These are phyloP conservation scores for Leccinum boreale DNA, from an alignment of 768 basidiomycete genomes.

Conservation along the genomic window DNA sequence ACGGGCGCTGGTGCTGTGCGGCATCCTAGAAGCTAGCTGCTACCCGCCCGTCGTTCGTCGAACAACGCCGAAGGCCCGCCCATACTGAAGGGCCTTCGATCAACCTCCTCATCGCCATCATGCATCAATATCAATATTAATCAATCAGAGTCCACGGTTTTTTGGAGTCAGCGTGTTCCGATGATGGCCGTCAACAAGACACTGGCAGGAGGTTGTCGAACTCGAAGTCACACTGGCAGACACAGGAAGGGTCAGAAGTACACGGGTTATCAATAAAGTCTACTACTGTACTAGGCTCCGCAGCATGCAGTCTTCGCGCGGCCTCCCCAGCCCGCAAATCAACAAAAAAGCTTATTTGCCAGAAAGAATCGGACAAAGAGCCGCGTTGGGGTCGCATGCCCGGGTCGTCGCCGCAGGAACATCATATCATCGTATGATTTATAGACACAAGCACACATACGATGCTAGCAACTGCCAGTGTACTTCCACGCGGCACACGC, in stretches of 20 bases:
- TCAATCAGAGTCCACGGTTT: neutral
- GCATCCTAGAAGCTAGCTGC: neutral
- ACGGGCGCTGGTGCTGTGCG: neutral
- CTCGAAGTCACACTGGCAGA: neutral
- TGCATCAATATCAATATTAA: neutral
- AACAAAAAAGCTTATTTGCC: neutral
- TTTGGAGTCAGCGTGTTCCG: neutral
- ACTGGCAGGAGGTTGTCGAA: neutral
- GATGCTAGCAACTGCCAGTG: neutral
- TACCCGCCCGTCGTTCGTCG: neutral
- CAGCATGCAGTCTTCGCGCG: neutral
- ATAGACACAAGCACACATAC: neutral
- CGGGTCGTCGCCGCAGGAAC: neutral
- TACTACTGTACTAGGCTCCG: neutral
- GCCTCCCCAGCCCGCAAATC: neutral
- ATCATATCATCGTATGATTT: neutral
- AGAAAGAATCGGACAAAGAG: neutral
- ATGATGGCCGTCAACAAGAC: neutral
- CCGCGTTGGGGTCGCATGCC: neutral
- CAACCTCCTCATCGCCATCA: neutral
- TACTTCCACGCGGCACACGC: neutral
- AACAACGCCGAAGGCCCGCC: neutral
- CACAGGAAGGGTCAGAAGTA: neutral
- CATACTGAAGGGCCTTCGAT: neutral
- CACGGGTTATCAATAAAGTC: neutral